A percentile compares a stretch with the other conserved stretches of the same genome.
Evolutionary conservation across 352 stramenopile species (phyloP).

Genomic region (Nothophytophthora sp.): DNA sequence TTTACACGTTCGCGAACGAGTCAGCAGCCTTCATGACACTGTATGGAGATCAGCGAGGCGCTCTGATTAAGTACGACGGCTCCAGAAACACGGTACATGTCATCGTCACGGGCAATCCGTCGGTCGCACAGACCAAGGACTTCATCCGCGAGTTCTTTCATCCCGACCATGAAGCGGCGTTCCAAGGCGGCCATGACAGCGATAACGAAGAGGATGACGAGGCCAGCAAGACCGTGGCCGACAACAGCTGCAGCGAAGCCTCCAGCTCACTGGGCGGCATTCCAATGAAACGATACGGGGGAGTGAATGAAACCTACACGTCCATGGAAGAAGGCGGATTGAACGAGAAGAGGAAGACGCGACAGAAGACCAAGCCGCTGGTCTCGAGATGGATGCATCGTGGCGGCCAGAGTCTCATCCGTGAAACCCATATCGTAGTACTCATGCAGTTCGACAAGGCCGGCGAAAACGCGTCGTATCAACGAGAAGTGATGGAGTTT

Average conservation of each 20-base stretch:
- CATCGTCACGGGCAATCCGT: constrained; percentile 86
- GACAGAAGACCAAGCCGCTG: constrained; percentile 17
- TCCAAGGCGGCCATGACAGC: constrained; percentile 21
- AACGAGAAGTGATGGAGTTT: constrained; percentile 67
- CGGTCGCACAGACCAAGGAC: constrained; percentile 76
- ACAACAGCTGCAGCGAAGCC: constrained; percentile 5
- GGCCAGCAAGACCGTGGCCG: neutral
- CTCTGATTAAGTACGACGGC: constrained; percentile 57
- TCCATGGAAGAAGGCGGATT: constrained; percentile 32
- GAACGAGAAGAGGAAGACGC: constrained; percentile 15
- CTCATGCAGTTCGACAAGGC: constrained; percentile 77
- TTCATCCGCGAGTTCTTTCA: constrained; percentile 91
- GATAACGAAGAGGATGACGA: constrained; percentile 18
- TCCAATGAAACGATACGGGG: constrained; percentile 23
- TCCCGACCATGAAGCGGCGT: constrained; percentile 67
- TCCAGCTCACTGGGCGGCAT: constrained; percentile 11
- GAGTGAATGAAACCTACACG: constrained; percentile 27
- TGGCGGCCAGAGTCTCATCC: constrained; percentile 43
- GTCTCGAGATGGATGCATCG: constrained; percentile 55
- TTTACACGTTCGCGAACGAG: constrained; percentile 88
- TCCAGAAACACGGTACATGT: constrained; percentile 76
- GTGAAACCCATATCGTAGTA: constrained; percentile 80
- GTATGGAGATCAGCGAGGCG: constrained; percentile 67
- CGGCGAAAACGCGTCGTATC: constrained; percentile 43
- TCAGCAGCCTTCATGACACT: constrained; percentile 77